Percentiles rank a stretch among this genome's conserved stretches.
These are phyloP conservation scores for Toxicodendron radicans DNA, from an alignment of 345 rosid genomes.

Conservation along the genomic window DNA sequence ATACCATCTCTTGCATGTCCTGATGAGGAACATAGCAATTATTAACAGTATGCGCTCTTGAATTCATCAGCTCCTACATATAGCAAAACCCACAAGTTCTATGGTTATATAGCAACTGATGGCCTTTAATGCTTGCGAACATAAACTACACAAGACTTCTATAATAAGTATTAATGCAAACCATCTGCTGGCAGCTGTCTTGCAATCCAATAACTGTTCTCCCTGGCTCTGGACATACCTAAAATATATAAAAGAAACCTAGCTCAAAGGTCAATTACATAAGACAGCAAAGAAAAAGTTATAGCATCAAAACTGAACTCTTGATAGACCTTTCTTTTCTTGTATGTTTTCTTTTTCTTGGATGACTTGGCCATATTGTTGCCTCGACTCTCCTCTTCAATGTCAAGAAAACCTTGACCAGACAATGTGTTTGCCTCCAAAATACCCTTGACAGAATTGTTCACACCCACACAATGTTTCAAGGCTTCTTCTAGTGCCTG, in stretches of 20 bases:
- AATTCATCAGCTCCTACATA: slow-evolving; percentile 45
- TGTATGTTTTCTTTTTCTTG: slow-evolving; percentile 47
- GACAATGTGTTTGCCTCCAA: slow-evolving; percentile 31
- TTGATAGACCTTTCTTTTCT: slow-evolving; percentile 57
- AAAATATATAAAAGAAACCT: slow-evolving; percentile 14
- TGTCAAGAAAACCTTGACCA: slow-evolving; percentile 27
- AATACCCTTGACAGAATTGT: slow-evolving; percentile 33
- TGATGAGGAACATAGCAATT: slow-evolving; percentile 48
- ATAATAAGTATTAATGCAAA: slow-evolving; percentile 17
- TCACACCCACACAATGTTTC: slow-evolving; percentile 25
- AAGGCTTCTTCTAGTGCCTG: slow-evolving; percentile 38
- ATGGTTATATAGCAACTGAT: background rate
- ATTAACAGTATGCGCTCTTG: slow-evolving; percentile 39
- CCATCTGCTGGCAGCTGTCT: slow-evolving; percentile 44
- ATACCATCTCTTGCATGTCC: slow-evolving; percentile 43
- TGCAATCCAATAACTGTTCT: slow-evolving; percentile 36
- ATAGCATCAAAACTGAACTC: slow-evolving; percentile 13
- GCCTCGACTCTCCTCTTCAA: slow-evolving; percentile 27
- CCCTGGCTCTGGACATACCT: slow-evolving; percentile 38
- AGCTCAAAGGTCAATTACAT: slow-evolving; percentile 17
- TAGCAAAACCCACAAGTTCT: slow-evolving; percentile 4
- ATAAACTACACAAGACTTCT: slow-evolving; percentile 10
- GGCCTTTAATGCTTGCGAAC: slow-evolving; percentile 5
- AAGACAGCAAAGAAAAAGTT: background rate
- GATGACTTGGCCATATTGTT: slow-evolving; percentile 28